Evolutionary conservation across 805 yeast genomes (phyloP).

Genomic region (Candida schatavii): DNA sequence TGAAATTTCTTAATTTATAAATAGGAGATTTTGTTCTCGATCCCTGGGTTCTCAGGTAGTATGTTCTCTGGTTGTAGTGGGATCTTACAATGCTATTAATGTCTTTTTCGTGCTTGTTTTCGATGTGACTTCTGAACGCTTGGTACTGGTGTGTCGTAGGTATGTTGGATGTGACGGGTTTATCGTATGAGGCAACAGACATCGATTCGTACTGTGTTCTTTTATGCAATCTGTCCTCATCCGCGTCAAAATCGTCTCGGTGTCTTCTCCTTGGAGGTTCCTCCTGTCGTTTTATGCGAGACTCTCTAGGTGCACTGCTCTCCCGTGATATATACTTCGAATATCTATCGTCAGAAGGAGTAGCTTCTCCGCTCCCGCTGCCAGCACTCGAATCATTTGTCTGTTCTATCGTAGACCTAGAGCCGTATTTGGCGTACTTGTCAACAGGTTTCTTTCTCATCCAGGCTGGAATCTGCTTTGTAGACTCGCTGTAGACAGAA

Average conservation of each 20-base stretch:
- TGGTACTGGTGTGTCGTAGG: conserved; percentile 16
- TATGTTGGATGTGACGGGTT: conserved; percentile 23
- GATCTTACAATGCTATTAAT: conserved; percentile 70
- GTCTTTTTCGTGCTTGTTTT: conserved; percentile 33
- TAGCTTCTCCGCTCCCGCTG: background rate
- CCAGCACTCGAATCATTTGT: background rate
- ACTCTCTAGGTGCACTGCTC: background rate
- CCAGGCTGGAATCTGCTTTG: conserved; percentile 38
- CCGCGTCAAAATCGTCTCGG: background rate
- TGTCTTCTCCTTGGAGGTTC: background rate
- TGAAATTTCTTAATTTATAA: conserved; percentile 81
- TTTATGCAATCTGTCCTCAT: background rate
- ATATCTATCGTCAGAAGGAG: conserved; percentile 13
- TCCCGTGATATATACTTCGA: conserved; percentile 14
- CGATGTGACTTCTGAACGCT: conserved; percentile 37
- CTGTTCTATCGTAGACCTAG: conserved; percentile 8
- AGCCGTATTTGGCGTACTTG: conserved; percentile 42
- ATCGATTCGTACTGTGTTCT: conserved; percentile 8
- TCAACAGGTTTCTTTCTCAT: conserved; percentile 22
- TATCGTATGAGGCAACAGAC: conserved; percentile 17
- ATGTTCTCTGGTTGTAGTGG: conserved; percentile 85
- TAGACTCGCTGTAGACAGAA: conserved; percentile 22
- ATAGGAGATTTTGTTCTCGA: conserved; percentile 77
- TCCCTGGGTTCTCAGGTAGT: conserved; percentile 55
- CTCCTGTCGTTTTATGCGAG: conserved; percentile 3